phyloP scores from a whole-genome alignment of 2,329 filamentous ascomycete species.

The Trichoderma aggressivum region DNA sequence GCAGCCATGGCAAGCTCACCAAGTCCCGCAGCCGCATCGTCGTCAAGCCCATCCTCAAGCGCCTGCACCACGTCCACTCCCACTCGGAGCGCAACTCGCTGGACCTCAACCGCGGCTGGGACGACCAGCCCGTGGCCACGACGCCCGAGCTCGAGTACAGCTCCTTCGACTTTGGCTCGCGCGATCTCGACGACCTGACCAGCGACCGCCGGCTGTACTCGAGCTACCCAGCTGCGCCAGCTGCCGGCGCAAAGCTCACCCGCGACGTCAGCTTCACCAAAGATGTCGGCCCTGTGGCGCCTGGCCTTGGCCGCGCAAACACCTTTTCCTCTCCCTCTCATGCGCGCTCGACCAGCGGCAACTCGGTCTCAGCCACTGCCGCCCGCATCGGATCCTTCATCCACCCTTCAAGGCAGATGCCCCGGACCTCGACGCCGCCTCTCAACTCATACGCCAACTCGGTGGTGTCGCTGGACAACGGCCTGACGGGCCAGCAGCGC shows the following conservation, averaged over 20 bases:
- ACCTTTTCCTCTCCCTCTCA: conserved; percentile 40
- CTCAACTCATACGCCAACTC: conserved; percentile 57
- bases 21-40: conserved; percentile 47
- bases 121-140: conserved; percentile 43
- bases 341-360: conserved; percentile 55
- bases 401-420: conserved; percentile 63
- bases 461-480: conserved; percentile 48
- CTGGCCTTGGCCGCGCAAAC: conserved; percentile 32
- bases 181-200: conserved; percentile 27
- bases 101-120: conserved; percentile 58
- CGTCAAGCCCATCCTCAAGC: conserved; percentile 63
- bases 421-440: conserved; percentile 58
- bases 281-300: conserved; percentile 20
- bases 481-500: conserved; percentile 33
- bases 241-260: conserved; percentile 25
- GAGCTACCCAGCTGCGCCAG: conserved; percentile 23
- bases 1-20: conserved; percentile 31
- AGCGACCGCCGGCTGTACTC: conserved; percentile 19
- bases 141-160: conserved; percentile 27
- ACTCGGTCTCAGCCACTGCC: conserved; percentile 55
- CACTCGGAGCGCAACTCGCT: conserved; percentile 61
- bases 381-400: conserved; percentile 52
- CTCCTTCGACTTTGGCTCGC: conserved; percentile 29
- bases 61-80: conserved; percentile 36
- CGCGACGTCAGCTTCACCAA: conserved; percentile 49